Conservation (phyloP, 257 asterid genomes). For the Solanum pinnatisectum region DNA sequence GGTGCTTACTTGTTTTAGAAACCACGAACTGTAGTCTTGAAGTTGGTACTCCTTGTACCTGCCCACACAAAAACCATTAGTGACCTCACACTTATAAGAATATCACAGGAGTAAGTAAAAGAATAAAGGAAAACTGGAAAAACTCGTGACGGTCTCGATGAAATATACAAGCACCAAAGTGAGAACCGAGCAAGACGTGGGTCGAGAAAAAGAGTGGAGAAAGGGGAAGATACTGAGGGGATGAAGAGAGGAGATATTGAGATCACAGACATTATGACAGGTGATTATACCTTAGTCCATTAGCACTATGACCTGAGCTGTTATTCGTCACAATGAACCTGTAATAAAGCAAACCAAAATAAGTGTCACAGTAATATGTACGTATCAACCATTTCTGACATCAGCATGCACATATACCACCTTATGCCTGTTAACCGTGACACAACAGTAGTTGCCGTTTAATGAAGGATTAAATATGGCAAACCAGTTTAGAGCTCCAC, state of each 20-base stretch:
- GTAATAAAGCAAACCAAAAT: conserved; percentile 5
- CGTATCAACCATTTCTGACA: not conserved
- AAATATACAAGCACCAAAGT: not conserved
- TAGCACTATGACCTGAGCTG: conserved; percentile 73
- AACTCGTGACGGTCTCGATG: not conserved
- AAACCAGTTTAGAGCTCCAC: not conserved
- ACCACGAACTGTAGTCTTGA: conserved; percentile 88
- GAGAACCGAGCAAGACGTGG: not conserved
- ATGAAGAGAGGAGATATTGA: not conserved
- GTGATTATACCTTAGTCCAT: conserved; percentile 60
- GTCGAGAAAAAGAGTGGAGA: not conserved
- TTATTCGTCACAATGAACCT: conserved; percentile 87
- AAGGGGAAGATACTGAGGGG: not conserved
- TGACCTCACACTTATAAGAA: not conserved
- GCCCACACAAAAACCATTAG: conserved; percentile 1
- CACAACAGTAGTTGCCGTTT: not conserved
- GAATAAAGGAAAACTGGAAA: not conserved
- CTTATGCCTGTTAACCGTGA: not conserved
- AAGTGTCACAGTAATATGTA: not conserved
- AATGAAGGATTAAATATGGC: not conserved
- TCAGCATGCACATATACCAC: not conserved
- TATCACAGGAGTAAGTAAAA: not conserved
- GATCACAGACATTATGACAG: not conserved
- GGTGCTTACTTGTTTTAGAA: conserved; percentile 61
- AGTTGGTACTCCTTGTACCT: conserved; percentile 95